Percentiles rank a stretch among this genome's conserved stretches.
phyloP scores from a whole-genome alignment of 192 early-diverging fungal species.

The Linnemannia schmuckeri region DNA sequence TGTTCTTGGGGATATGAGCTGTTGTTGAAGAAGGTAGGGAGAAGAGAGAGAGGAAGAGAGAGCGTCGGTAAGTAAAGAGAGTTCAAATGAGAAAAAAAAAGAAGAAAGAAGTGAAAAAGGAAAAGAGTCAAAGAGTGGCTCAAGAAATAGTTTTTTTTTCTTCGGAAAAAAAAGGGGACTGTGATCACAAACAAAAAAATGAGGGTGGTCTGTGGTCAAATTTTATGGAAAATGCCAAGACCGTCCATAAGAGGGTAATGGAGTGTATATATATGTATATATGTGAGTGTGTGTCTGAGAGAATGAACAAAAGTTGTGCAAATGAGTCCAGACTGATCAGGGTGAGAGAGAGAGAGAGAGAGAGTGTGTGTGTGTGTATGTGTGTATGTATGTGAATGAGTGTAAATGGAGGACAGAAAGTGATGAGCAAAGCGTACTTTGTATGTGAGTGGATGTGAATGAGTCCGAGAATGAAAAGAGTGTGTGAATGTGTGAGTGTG shows the following conservation, averaged over 20 bases:
- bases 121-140: neutral
- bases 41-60: neutral
- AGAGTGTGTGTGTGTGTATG: neutral
- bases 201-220: neutral
- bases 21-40: neutral
- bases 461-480: too few relatives aligned
- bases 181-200: neutral
- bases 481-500: neutral
- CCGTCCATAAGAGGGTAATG: neutral
- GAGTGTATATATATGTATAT: too few relatives aligned
- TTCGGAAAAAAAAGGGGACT: neutral
- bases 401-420: too few relatives aligned
- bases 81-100: neutral
- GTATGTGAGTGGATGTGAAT: neutral
- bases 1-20: neutral
- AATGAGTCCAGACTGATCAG: neutral
- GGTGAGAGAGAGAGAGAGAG: neutral
- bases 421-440: neutral
- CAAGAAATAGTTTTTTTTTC: slow-evolving; percentile 1
- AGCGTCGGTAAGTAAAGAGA: slow-evolving; percentile 6
- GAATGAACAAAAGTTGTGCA: neutral
- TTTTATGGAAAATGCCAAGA: neutral
- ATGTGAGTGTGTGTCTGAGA: too few relatives aligned
- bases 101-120: neutral
- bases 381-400: neutral